These are phyloP conservation scores for Emericellopsis terricola DNA, from an alignment of 495 filamentous ascomycete species.

Conservation along the genomic window DNA sequence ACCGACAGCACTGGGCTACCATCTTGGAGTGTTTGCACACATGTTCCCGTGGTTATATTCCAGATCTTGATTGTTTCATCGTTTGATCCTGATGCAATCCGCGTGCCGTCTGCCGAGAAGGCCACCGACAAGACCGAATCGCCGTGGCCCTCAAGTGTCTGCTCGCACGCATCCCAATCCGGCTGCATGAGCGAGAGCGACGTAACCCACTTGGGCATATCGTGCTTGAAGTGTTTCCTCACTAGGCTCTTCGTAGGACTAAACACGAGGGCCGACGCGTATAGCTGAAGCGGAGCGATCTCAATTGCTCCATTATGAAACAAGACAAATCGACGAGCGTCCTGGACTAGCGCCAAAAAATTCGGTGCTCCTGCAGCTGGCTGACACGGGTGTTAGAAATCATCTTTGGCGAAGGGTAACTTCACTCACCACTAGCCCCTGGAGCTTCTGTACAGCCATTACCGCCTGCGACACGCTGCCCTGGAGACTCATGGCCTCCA, in stretches of 20 bases:
- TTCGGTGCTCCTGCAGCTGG: background rate
- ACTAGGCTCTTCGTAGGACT: constrained; percentile 3
- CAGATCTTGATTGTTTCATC: constrained; percentile 1
- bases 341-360: constrained; percentile 3
- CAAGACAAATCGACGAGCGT: constrained; percentile 5
- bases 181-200: background rate
- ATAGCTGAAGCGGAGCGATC: constrained; percentile 7
- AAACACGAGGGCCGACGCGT: constrained; percentile 8
- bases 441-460: constrained; percentile 1
- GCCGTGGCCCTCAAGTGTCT: constrained; percentile 3
- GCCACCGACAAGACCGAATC: background rate
- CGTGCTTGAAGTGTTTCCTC: constrained; percentile 1
- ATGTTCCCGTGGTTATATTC: background rate
- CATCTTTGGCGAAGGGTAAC: background rate
- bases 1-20: background rate
- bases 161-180: constrained; percentile 4
- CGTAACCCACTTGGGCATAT: constrained; percentile 2
- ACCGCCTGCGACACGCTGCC: background rate
- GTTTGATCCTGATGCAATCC: background rate
- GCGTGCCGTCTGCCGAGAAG: background rate
- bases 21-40: background rate
- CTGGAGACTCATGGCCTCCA: constrained; percentile 1
- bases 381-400: background rate
- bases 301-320: constrained; percentile 4
- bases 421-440: background rate